A percentile compares a stretch with the other conserved stretches of the same genome.
phyloP scores from a whole-genome alignment of 2,329 filamentous ascomycete species.

The Pyricularia sp. region DNA sequence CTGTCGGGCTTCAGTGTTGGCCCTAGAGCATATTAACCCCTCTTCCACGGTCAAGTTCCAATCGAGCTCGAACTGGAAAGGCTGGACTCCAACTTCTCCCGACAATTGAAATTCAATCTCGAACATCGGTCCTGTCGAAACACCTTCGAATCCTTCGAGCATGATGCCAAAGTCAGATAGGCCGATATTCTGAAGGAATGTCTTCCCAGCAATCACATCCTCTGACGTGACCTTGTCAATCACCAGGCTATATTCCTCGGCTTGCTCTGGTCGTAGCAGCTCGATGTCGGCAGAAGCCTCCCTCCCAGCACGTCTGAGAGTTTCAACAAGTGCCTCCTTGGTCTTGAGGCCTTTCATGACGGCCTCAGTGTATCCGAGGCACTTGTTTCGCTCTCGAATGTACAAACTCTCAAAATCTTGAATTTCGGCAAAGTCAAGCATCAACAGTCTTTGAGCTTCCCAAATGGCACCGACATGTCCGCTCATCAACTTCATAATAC shows the following conservation, averaged over 20 bases:
- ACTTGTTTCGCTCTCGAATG: constrained; percentile 3
- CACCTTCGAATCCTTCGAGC: constrained; percentile 4
- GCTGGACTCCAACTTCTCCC: neutral
- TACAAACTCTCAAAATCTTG: constrained; percentile 6
- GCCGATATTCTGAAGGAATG: constrained; percentile 5
- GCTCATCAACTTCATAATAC: constrained; percentile 8
- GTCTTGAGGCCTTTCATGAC: no score
- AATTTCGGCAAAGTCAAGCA: constrained; percentile 3
- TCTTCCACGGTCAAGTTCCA: neutral
- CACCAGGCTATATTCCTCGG: neutral
- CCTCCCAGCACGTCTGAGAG: neutral
- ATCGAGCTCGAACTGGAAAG: neutral
- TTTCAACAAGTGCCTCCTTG: neutral
- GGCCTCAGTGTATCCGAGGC: neutral
- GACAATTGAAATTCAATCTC: neutral
- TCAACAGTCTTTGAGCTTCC: neutral
- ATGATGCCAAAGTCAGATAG: constrained; percentile 1
- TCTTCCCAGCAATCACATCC: constrained; percentile 4
- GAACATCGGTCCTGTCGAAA: constrained; percentile 1
- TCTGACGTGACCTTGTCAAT: constrained; percentile 5
- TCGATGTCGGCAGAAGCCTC: neutral
- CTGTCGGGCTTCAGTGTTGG: neutral
- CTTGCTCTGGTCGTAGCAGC: neutral
- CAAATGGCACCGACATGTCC: constrained; percentile 1
- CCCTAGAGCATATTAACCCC: neutral